Evolutionary conservation across 345 rosid genomes (phyloP).

Genomic region (Viola odorata): DNA sequence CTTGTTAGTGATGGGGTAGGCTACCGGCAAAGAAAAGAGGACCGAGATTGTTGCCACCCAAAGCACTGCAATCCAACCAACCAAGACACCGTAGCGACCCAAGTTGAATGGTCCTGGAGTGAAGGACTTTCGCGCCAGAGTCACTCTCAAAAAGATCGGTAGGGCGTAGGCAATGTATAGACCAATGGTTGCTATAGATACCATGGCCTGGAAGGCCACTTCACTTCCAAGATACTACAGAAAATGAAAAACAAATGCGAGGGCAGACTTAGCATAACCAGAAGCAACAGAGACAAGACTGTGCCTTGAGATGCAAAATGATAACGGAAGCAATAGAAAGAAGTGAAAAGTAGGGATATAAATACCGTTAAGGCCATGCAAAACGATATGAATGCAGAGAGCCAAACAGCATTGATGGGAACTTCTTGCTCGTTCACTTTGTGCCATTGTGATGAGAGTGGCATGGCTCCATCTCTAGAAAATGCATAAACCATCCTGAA

Average conservation of each 20-base stretch:
- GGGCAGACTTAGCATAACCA: not conserved
- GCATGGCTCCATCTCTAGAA: constrained; percentile 98
- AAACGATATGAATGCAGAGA: constrained; percentile 60
- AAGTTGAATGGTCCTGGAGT: constrained; percentile 74
- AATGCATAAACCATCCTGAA: constrained; percentile 97
- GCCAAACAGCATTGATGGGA: constrained; percentile 88
- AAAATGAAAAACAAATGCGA: constrained; percentile 1
- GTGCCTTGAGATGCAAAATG: not conserved
- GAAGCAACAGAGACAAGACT: not conserved
- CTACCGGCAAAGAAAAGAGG: constrained; percentile 89
- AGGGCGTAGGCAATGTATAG: constrained; percentile 90
- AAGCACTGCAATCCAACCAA: constrained; percentile 81
- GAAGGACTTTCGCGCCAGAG: constrained; percentile 70
- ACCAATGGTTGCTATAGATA: constrained; percentile 90
- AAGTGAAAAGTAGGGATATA: not conserved
- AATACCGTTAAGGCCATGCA: constrained; percentile 95
- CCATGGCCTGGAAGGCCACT: constrained; percentile 97
- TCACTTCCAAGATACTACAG: constrained; percentile 83
- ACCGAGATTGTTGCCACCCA: constrained; percentile 91
- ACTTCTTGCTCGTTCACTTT: constrained; percentile 81
- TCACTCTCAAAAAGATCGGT: constrained; percentile 79
- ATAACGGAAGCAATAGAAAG: not conserved
- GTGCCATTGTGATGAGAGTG: constrained; percentile 76
- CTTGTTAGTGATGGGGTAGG: constrained; percentile 67
- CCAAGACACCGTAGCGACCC: constrained; percentile 53